These are phyloP conservation scores for Termitomyces sp. DNA, from an alignment of 768 basidiomycete genomes.

Conservation along the genomic window DNA sequence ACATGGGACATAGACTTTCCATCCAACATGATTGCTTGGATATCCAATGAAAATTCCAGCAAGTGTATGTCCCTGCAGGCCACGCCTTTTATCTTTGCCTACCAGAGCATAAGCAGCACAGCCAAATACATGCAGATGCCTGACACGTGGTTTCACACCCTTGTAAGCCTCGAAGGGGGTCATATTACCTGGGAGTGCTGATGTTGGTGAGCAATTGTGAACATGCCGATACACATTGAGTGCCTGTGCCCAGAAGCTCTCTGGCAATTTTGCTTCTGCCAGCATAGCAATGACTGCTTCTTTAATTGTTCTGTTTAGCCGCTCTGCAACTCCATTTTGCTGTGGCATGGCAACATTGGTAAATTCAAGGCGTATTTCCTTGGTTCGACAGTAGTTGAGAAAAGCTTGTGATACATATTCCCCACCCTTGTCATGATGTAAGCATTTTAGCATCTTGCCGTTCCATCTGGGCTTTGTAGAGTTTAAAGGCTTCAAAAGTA, in stretches of 20 bases:
- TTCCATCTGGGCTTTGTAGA: no score
- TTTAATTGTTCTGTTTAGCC: no score
- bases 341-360: no score
- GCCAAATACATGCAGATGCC: slow-evolving; percentile 18
- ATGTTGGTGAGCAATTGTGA: background rate
- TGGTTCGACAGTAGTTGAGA: no score
- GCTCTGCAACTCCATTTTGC: no score
- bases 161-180: background rate
- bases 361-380: no score
- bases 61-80: slow-evolving; percentile 15
- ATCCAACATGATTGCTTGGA: slow-evolving; percentile 16
- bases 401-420: no score
- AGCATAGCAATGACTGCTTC: no score
- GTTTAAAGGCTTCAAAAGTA: no score
- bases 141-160: background rate
- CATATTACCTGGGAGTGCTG: background rate
- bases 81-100: slow-evolving; percentile 22
- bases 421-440: no score
- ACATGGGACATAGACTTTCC: slow-evolving; percentile 21
- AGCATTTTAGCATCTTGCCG: no score
- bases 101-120: slow-evolving; percentile 27
- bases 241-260: slow-evolving; percentile 2
- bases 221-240: background rate
- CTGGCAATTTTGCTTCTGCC: no score
- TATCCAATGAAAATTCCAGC: slow-evolving; percentile 28